phyloP scores from a whole-genome alignment of 371 early-diverging fungal genomes.

The Mucor mucedo region DNA sequence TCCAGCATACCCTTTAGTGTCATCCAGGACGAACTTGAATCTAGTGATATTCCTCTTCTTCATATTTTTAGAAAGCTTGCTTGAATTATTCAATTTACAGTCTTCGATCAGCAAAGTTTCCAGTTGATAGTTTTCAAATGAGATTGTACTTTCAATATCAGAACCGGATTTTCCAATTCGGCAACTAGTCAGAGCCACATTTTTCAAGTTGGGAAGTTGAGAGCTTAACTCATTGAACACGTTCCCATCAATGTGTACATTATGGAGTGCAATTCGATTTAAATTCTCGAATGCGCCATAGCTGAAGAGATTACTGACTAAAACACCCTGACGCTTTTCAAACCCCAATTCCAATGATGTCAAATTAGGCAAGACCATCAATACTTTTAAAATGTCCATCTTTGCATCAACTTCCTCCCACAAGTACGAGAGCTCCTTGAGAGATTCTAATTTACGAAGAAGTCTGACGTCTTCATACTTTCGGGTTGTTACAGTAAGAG shows the following conservation, averaged over 20 bases:
- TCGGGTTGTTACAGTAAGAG: background rate
- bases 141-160: background rate
- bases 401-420: background rate
- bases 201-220: constrained; percentile 2
- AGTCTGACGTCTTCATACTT: background rate
- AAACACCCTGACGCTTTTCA: background rate
- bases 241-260: background rate
- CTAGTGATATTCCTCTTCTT: background rate
- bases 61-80: background rate
- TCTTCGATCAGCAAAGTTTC: background rate
- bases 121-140: background rate
- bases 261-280: background rate
- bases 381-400: background rate
- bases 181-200: background rate
- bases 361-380: background rate
- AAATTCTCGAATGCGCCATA: background rate
- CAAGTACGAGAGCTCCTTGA: background rate
- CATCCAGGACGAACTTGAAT: background rate
- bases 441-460: background rate
- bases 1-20: background rate
- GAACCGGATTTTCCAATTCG: background rate
- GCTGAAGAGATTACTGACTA: background rate
- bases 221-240: background rate
- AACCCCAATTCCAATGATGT: background rate
- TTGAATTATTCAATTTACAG: background rate